Conservation (phyloP, 2,329 filamentous ascomycete genomes). For the Chaetomium globosum region DNA sequence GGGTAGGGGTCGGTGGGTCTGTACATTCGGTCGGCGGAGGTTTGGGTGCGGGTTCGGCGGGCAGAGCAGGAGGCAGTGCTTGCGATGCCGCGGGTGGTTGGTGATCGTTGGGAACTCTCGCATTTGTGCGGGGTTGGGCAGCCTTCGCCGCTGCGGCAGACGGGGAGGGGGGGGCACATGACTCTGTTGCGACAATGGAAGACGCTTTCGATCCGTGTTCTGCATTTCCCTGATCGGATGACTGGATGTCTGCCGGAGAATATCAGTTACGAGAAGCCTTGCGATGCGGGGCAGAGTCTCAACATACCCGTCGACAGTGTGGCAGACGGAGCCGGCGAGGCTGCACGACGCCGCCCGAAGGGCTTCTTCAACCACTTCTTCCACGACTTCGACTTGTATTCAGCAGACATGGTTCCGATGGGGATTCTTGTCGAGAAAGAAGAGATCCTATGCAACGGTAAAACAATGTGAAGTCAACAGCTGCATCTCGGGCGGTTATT, state of each 20-base stretch:
- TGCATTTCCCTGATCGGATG: conserved; percentile 20
- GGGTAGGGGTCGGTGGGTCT: conserved; percentile 11
- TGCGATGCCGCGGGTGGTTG: conserved; percentile 1
- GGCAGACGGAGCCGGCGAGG: conserved; percentile 22
- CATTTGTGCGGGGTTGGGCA: conserved; percentile 1
- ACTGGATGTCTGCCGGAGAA: conserved; percentile 20
- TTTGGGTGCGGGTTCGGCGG: conserved; percentile 7
- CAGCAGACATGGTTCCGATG: neutral
- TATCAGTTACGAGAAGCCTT: conserved; percentile 21
- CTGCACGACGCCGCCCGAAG: conserved; percentile 17
- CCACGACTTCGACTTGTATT: conserved; percentile 5
- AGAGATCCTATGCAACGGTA: neutral
- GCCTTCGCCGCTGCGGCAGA: conserved; percentile 15
- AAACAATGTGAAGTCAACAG: conserved; percentile 8
- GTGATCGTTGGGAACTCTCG: conserved; percentile 12
- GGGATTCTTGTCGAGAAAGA: neutral
- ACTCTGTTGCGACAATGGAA: conserved; percentile 18
- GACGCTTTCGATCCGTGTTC: conserved; percentile 20
- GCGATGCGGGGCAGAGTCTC: conserved; percentile 15
- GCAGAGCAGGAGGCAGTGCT: conserved; percentile 9
- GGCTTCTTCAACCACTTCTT: conserved; percentile 11
- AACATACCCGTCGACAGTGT: conserved; percentile 29
- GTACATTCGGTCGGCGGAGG: conserved; percentile 14
- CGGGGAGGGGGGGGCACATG: conserved; percentile 18
- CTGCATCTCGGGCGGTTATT: conserved; percentile 2